Base-by-base conservation (phyloP, 2,329 filamentous ascomycete species). In the Aspergillus viridinutans region DNA sequence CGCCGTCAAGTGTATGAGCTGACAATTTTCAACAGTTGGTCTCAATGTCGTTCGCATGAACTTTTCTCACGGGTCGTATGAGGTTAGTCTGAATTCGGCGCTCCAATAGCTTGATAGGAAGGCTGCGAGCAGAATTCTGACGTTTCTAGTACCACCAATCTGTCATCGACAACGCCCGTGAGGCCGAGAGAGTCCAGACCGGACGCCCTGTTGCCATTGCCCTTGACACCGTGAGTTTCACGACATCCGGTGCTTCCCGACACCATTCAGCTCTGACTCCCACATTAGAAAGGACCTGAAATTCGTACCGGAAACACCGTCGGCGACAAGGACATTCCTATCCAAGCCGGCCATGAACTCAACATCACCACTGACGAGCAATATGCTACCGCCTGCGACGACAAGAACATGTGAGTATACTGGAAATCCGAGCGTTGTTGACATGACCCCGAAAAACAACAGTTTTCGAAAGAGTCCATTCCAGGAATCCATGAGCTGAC, bases 1-100 rank as follows among this genome's bases (percentile, higher is more conserved):
- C 29, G 14, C 6, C 3, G 32, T 17, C 48, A 8, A 12, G 26
- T 53, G 49, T n/a, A 51, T 20, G 58, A 61, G 55, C 56, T 65
- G 49, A 63, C 58, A 60, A 45, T 51, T 56, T 17, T 57, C 52
- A 68, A 66, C 63, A 80, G 89, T 88, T 65, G 94, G 94, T 79
- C 88, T 97, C 71, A 97, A 97, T 80, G 92, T 99, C 67, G 94
- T 97, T 68, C 93, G 94, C 81, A 99, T 99, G 94, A 99, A 99
- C 89, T 97, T 97, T 77, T 96, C 90, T 64, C 90, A 96, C 79
- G 90, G 90, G 71, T 88, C 87, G 66, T 94, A 97, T 78, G 92
- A 88, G 75, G 81, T 83, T 72, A 59, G 69, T 61, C 43, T 53
- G 38, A 26, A 21, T 42, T 32, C 17, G 42, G 23, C 20, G 21